Evolutionary conservation across 2,329 filamentous ascomycete species (phyloP).

Genomic region (Pseudogymnoascus sp.): DNA sequence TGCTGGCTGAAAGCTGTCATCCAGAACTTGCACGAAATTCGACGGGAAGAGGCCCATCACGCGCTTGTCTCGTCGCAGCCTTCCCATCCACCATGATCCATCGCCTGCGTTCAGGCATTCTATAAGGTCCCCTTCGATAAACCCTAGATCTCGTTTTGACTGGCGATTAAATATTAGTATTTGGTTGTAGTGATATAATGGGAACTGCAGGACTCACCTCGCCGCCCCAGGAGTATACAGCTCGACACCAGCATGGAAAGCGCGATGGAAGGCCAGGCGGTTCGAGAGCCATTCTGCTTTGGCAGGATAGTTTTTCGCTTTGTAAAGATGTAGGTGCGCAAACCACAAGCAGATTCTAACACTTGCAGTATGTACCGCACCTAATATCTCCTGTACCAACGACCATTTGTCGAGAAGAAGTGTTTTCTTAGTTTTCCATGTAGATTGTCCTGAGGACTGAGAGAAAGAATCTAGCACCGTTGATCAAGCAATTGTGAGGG

Average conservation of each 20-base stretch:
- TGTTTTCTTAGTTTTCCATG: neutral
- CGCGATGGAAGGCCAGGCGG: constrained; percentile 60
- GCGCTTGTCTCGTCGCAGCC: constrained; percentile 79
- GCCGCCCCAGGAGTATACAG: constrained; percentile 88
- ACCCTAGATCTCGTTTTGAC: constrained; percentile 90
- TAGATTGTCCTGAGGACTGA: neutral
- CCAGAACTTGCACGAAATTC: constrained; percentile 90
- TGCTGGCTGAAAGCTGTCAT: constrained; percentile 74
- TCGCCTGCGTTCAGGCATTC: constrained; percentile 97
- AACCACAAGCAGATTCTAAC: neutral
- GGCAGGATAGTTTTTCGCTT: neutral
- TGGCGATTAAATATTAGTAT: constrained; percentile 28
- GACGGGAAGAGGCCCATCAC: constrained; percentile 92
- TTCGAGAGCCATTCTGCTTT: constrained; percentile 41
- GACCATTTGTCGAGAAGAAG: neutral
- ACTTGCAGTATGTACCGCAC: constrained; percentile 3
- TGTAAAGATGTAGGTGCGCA: neutral
- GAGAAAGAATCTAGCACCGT: neutral
- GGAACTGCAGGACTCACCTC: constrained; percentile 42
- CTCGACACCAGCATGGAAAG: constrained; percentile 88
- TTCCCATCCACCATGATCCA: constrained; percentile 96
- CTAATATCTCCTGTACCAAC: neutral
- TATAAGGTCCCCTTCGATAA: constrained; percentile 95
- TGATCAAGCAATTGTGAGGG: neutral
- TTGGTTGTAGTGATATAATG: constrained; percentile 8